phyloP scores from a whole-genome alignment of 768 basidiomycete genomes.

The Mycena polygramma region DNA sequence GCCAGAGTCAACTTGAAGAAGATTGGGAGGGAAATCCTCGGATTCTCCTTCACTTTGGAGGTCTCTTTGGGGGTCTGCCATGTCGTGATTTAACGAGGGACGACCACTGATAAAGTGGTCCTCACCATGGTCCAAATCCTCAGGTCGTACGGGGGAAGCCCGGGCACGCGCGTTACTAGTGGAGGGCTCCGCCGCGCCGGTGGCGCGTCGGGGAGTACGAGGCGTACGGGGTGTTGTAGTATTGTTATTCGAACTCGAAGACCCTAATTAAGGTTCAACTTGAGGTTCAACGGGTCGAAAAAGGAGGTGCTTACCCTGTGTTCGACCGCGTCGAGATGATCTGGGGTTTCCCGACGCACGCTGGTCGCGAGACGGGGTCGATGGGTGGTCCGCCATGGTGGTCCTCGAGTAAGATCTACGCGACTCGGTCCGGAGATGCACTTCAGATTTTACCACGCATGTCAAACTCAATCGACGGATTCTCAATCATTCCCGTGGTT shows the following conservation, averaged over 20 bases:
- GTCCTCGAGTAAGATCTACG: background rate
- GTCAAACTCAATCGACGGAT: too few species aligned
- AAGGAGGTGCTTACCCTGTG: background rate
- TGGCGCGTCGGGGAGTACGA: background rate
- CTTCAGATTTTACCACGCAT: too few species aligned
- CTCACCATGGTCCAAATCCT: background rate
- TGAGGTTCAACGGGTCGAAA: background rate
- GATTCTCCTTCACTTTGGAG: background rate
- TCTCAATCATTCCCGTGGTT: too few species aligned
- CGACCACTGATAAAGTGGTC: background rate
- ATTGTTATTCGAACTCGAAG: background rate
- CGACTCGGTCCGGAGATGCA: background rate
- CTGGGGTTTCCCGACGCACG: background rate
- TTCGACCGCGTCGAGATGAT: background rate
- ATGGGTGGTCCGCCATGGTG: constrained; percentile 8
- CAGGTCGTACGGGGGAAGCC: too few species aligned
- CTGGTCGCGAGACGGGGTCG: constrained; percentile 4
- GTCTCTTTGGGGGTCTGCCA: too few species aligned
- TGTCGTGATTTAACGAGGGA: too few species aligned
- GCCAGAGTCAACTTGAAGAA: background rate
- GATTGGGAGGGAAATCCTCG: background rate
- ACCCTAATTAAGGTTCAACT: background rate
- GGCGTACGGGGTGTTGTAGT: background rate
- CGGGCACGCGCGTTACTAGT: background rate
- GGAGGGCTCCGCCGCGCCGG: background rate